Evolutionary conservation across 2,329 filamentous ascomycete genomes (phyloP).

Genomic region (Trichoderma pleuroti): DNA sequence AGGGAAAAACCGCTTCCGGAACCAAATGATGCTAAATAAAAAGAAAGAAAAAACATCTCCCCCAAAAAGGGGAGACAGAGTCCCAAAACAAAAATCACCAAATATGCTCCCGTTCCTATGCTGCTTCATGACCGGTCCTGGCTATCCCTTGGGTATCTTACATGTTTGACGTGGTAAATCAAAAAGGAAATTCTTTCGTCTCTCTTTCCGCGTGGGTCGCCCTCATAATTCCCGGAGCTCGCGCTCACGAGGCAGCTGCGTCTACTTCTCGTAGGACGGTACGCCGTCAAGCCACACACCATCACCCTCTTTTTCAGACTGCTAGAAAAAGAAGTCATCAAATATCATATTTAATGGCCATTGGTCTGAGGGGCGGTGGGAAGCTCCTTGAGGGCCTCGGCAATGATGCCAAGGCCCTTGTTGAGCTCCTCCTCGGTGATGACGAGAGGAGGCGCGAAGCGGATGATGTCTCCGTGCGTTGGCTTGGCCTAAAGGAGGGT

Average conservation of each 20-base stretch:
- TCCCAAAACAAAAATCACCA: neutral
- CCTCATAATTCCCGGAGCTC: slow-evolving; percentile 24
- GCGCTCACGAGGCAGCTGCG: slow-evolving; percentile 23
- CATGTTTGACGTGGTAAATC: slow-evolving; percentile 15
- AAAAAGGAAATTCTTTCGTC: slow-evolving; percentile 21
- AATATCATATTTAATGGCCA: slow-evolving; percentile 32
- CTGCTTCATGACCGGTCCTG: slow-evolving; percentile 22
- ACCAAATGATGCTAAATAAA: neutral
- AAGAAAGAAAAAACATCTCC: neutral
- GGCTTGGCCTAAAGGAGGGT: slow-evolving; percentile 73
- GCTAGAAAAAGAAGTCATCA: neutral
- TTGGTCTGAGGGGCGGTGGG: slow-evolving; percentile 51
- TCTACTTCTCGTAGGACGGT: slow-evolving; percentile 19
- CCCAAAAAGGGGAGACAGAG: neutral
- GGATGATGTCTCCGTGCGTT: slow-evolving; percentile 97
- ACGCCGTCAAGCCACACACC: neutral
- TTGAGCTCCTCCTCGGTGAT: slow-evolving; percentile 86
- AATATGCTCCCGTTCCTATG: slow-evolving; percentile 18
- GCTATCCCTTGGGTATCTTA: slow-evolving; percentile 21
- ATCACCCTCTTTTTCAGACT: neutral
- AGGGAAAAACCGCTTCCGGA: slow-evolving; percentile 6
- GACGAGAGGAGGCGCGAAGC: slow-evolving; percentile 91
- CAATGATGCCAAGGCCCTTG: slow-evolving; percentile 73
- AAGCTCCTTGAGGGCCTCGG: slow-evolving; percentile 76
- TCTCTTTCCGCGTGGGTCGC: slow-evolving; percentile 19